Percentiles rank a stretch among this genome's conserved stretches.
These are phyloP conservation scores for Dothideomycetes sp. DNA, from an alignment of 2,329 filamentous ascomycete species.

Conservation along the genomic window DNA sequence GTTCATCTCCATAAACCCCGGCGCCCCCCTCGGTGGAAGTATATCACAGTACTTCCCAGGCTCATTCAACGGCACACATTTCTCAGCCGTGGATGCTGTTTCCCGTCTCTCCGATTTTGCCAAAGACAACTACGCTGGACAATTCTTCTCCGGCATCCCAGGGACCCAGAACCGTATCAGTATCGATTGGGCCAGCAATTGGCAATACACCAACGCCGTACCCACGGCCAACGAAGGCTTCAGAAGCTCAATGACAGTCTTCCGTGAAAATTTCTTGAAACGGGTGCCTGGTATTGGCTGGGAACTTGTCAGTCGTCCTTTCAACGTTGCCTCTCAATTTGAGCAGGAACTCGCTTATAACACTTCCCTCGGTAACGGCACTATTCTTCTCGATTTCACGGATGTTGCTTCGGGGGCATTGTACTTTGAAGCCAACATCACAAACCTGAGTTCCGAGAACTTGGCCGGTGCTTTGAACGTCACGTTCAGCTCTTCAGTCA, in stretches of 20 bases:
- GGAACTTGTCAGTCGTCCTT: constrained; percentile 43
- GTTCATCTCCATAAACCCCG: constrained; percentile 48
- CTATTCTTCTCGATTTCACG: constrained; percentile 43
- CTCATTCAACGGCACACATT: constrained; percentile 56
- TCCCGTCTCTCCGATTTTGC: constrained; percentile 25
- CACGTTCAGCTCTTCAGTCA: constrained; percentile 42
- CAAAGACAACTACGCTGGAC: constrained; percentile 47
- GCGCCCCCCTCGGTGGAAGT: constrained; percentile 48
- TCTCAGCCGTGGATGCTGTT: constrained; percentile 35
- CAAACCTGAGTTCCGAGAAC: constrained; percentile 27
- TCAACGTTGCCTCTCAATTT: constrained; percentile 41
- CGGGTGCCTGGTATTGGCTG: constrained; percentile 44
- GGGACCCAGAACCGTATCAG: constrained; percentile 35
- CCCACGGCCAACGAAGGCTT: constrained; percentile 48
- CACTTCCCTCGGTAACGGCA: constrained; percentile 39
- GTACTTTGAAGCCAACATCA: constrained; percentile 47
- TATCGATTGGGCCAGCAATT: constrained; percentile 51
- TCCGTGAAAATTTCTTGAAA: constrained; percentile 44
- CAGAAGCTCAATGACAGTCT: constrained; percentile 44
- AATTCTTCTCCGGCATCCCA: constrained; percentile 44
- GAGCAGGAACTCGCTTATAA: constrained; percentile 37
- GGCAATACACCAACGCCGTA: constrained; percentile 46
- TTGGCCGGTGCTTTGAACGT: constrained; percentile 39
- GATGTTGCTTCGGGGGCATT: constrained; percentile 42
- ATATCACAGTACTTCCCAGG: constrained; percentile 50